Evolutionary conservation across 306 rosid species (phyloP).

Genomic region (Prunus kanzakura): DNA sequence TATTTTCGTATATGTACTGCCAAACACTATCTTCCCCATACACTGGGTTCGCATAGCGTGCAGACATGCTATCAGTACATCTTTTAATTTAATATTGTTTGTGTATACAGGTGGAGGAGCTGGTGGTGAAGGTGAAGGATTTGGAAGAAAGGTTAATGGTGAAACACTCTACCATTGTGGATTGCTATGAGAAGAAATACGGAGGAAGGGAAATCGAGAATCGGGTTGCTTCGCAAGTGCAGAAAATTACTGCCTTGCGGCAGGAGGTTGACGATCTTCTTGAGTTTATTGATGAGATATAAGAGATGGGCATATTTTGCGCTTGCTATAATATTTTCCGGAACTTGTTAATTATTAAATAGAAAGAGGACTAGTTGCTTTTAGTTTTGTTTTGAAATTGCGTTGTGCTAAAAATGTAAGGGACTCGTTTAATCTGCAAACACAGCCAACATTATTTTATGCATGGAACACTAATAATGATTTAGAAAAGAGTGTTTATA

Average conservation of each 20-base stretch:
- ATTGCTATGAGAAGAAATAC: slow-evolving; percentile 85
- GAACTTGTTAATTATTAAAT: background rate
- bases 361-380: background rate
- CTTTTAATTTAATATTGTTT: slow-evolving; percentile 7
- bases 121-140: slow-evolving; percentile 77
- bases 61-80: background rate
- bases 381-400: background rate
- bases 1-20: background rate
- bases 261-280: slow-evolving; percentile 84
- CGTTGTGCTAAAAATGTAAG: background rate
- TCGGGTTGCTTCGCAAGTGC: slow-evolving; percentile 72
- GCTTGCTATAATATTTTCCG: background rate
- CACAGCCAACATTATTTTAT: background rate
- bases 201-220: slow-evolving; percentile 91
- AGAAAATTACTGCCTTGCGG: slow-evolving; percentile 64
- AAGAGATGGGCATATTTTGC: background rate
- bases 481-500: no score
- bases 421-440: background rate
- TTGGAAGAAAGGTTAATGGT: slow-evolving; percentile 76
- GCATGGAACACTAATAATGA: background rate
- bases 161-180: slow-evolving; percentile 77
- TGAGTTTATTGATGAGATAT: slow-evolving; percentile 71
- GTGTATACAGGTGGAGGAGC: slow-evolving; percentile 76
- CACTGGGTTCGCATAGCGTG: background rate
- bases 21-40: no score